Evolutionary conservation across 768 basidiomycete species (phyloP).

Genomic region (Hortiboletus campestris): DNA sequence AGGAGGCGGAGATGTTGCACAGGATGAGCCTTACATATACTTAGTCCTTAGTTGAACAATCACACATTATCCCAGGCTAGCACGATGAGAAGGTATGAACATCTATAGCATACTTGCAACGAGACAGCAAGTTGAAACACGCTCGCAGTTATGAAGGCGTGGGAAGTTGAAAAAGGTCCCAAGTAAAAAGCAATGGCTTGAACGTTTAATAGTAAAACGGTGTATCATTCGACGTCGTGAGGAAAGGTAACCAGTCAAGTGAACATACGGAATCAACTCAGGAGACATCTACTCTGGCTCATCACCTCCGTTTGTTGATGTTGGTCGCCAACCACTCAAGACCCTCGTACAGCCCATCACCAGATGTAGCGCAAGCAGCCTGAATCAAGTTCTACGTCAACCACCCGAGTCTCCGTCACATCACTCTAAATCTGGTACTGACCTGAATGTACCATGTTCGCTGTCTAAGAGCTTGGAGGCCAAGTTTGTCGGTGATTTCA

Average conservation of each 20-base stretch:
- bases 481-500: conserved; percentile 99
- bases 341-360: conserved; percentile 98
- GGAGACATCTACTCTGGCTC: conserved; percentile 36
- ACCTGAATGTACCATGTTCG: conserved; percentile 98
- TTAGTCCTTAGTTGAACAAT: conserved; percentile 2
- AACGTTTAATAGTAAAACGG: conserved; percentile 36
- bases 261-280: conserved; percentile 42
- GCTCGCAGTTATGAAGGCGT: background rate
- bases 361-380: conserved; percentile 98
- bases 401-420: conserved; percentile 1
- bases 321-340: conserved; percentile 94
- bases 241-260: conserved; percentile 57
- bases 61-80: conserved; percentile 9
- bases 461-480: conserved; percentile 94
- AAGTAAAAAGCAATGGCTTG: conserved; percentile 32
- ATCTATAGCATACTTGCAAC: conserved; percentile 21
- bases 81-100: conserved; percentile 8
- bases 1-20: conserved; percentile 76
- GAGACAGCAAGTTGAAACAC: conserved; percentile 3
- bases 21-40: conserved; percentile 40
- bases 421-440: conserved; percentile 25
- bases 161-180: conserved; percentile 27
- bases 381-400: conserved; percentile 35
- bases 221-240: conserved; percentile 57
- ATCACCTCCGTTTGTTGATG: conserved; percentile 77